phyloP scores from a whole-genome alignment of 306 rosid genomes.

The Glycine soja region DNA sequence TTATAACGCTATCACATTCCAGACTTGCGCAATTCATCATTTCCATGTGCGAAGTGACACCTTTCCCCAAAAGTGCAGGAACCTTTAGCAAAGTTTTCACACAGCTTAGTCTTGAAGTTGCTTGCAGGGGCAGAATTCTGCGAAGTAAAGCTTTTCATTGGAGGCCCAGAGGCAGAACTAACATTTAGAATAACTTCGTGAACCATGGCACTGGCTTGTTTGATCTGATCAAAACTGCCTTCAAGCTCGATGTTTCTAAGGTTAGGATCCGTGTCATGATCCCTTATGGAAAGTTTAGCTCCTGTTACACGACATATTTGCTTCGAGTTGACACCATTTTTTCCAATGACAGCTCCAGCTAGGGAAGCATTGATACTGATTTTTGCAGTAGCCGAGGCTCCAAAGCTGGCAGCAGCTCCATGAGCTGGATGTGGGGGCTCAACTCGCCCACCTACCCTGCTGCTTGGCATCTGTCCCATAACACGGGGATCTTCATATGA shows the following conservation, averaged over 20 bases:
- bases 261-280: slow-evolving; percentile 76
- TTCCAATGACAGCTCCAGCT: slow-evolving; percentile 88
- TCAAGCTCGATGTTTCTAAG: slow-evolving; percentile 86
- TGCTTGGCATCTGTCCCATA: slow-evolving; percentile 58
- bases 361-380: slow-evolving; percentile 82
- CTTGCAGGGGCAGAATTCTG: slow-evolving; percentile 44
- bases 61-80: slow-evolving; percentile 87
- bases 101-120: slow-evolving; percentile 83
- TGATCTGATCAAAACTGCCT: slow-evolving; percentile 69
- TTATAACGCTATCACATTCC: slow-evolving; percentile 47
- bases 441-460: slow-evolving; percentile 64
- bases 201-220: slow-evolving; percentile 87
- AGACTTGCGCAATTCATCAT: slow-evolving; percentile 69
- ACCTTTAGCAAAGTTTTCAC: slow-evolving; percentile 76
- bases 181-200: slow-evolving; percentile 74
- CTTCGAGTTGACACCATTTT: slow-evolving; percentile 80
- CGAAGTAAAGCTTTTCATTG: slow-evolving; percentile 50
- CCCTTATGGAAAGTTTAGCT: slow-evolving; percentile 78
- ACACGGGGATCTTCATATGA: slow-evolving; percentile 69
- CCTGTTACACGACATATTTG: slow-evolving; percentile 87
- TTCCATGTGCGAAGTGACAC: slow-evolving; percentile 91
- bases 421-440: slow-evolving; percentile 58
- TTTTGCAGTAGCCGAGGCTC: slow-evolving; percentile 83
- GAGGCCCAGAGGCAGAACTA: slow-evolving; percentile 60
- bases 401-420: slow-evolving; percentile 74